Evolutionary conservation across 331 rosid genomes (phyloP).

Genomic region (Cydonia oblonga): DNA sequence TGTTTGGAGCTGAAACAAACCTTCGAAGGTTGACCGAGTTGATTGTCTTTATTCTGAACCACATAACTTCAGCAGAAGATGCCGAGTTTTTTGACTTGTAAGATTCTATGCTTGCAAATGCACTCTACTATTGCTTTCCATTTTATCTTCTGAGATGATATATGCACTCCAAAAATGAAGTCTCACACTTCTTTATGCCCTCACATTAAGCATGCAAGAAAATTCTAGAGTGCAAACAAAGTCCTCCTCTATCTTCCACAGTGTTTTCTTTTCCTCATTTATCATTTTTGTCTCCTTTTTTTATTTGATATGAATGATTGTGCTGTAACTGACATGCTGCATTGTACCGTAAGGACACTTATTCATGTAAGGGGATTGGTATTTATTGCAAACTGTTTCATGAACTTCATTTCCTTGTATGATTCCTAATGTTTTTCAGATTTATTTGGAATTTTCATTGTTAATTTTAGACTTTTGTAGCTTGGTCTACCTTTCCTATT

Average conservation of each 20-base stretch:
- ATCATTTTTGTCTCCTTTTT: too few species aligned
- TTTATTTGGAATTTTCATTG: not conserved
- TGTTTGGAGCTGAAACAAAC: conserved; percentile 80
- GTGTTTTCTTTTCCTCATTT: not conserved
- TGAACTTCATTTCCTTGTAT: too few species aligned
- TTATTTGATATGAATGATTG: too few species aligned
- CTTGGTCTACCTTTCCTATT: not conserved
- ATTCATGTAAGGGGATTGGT: too few species aligned
- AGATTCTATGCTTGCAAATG: conserved; percentile 23
- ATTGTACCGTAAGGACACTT: too few species aligned
- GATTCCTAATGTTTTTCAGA: too few species aligned
- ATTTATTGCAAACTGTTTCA: too few species aligned
- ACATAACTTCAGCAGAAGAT: conserved; percentile 71
- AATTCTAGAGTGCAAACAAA: not conserved
- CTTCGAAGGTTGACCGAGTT: conserved; percentile 85
- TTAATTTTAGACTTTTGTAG: not conserved
- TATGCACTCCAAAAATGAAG: not conserved
- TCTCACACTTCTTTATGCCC: not conserved
- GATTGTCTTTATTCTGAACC: conserved; percentile 79
- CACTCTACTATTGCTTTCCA: not conserved
- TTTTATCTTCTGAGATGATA: not conserved
- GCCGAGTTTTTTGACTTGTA: conserved; percentile 86
- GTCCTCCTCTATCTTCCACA: not conserved
- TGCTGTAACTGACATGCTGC: too few species aligned
- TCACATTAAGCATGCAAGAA: not conserved